Base-by-base conservation (phyloP, 345 rosid genomes). In the Cochlearia excelsa region DNA sequence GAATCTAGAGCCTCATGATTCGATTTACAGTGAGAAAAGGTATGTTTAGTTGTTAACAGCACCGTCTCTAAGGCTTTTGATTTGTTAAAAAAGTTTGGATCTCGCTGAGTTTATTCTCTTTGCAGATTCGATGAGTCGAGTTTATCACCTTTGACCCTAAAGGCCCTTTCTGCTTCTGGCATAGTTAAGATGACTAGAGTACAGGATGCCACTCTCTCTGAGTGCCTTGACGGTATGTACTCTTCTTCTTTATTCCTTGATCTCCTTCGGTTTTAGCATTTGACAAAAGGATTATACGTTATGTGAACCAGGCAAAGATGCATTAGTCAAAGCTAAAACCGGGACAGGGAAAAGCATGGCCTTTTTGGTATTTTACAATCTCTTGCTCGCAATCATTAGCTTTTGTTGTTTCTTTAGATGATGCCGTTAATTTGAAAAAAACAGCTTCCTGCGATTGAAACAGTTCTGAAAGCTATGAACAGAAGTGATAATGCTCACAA, bases 381-480 rank as follows among this genome's bases (percentile, higher is more conserved):
- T 57, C 62, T 71, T 26, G 1, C 28, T 69, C 28, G 11, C 26
- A 57, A 27, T 46, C 23, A 65, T 42, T 70, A 46, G 51, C 63
- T 66, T 44, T 57, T 67, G 26, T 55, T 58, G 42, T 35, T 68
- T 67, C 38, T 67, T 67, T 67, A 70, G 71, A 54, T 63, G 53
- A 69, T 62, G 57, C 80, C 65, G 66, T 72, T 80, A 80, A 84
- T 79, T 73, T 68, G 23, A 16, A 16, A 28, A 65, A 74, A 78
- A 82, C 86, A 93, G 99, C 88, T 90, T 81, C 99, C 97, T 73
- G 97, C 95, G 52, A 85, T 87, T 90, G 97, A 94, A 94, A 79
- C 99, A 87, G 97, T 80, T 79, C 66, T 84, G 77, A 85, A 82
- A 81, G 80, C 86, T 68, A 70, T 59, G 57, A 78, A 64, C 61